These are phyloP conservation scores for Zostera marina DNA, from an alignment of 116 monocot genomes.

Conservation along the genomic window DNA sequence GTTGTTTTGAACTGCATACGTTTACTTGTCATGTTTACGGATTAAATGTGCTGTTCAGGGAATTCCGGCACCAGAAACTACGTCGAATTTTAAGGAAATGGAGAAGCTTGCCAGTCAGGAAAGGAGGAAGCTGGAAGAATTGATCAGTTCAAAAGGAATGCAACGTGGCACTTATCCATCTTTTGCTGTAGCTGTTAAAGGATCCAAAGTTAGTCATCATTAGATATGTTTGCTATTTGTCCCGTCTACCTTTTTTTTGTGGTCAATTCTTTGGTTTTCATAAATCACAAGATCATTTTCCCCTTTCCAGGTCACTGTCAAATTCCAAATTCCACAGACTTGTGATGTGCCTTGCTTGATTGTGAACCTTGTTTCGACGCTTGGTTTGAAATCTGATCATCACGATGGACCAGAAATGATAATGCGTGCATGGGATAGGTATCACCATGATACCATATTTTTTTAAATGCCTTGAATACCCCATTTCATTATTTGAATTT, in stretches of 20 bases:
- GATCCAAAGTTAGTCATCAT: conserved; percentile 33
- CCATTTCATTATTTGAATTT: neutral
- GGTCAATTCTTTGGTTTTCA: neutral
- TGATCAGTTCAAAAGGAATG: conserved; percentile 42
- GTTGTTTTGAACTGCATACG: neutral
- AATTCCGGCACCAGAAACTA: neutral
- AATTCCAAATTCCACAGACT: conserved; percentile 15
- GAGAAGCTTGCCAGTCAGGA: conserved; percentile 32
- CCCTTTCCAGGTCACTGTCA: conserved; percentile 11
- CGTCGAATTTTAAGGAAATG: conserved; percentile 3
- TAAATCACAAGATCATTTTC: neutral
- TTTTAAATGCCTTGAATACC: neutral
- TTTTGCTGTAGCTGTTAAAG: conserved; percentile 36
- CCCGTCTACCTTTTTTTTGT: neutral
- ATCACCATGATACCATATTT: neutral
- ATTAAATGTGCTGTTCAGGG: neutral
- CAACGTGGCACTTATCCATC: conserved; percentile 52
- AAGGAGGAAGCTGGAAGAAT: conserved; percentile 44
- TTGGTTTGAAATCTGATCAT: conserved; percentile 16
- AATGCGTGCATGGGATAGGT: conserved; percentile 24
- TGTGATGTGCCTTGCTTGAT: conserved; percentile 18
- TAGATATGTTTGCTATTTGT: neutral
- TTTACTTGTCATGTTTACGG: neutral
- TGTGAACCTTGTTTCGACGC: conserved; percentile 17
- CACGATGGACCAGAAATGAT: conserved; percentile 23